These are phyloP conservation scores for Quercus mongolica DNA, from an alignment of 306 rosid genomes.

Conservation along the genomic window DNA sequence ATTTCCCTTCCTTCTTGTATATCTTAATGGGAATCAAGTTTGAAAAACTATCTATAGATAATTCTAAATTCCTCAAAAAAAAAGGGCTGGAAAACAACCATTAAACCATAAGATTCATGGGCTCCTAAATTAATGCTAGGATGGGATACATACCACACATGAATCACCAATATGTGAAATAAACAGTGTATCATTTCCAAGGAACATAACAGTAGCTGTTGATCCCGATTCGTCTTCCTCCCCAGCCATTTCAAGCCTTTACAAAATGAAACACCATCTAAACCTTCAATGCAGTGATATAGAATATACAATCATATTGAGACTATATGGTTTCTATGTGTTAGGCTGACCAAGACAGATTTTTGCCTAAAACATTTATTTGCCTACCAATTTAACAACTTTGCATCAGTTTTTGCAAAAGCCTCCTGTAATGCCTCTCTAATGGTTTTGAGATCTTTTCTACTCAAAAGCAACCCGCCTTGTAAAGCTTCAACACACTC, in stretches of 20 bases:
- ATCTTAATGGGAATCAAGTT: neutral
- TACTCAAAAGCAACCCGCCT: constrained; percentile 63
- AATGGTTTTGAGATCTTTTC: constrained; percentile 56
- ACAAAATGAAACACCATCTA: constrained; percentile 59
- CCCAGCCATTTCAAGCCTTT: constrained; percentile 77
- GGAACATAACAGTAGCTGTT: constrained; percentile 74
- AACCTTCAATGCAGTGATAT: constrained; percentile 43
- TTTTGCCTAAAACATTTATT: neutral
- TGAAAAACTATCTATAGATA: neutral
- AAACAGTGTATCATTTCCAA: constrained; percentile 58
- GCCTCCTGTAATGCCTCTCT: constrained; percentile 66
- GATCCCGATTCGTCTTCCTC: constrained; percentile 84
- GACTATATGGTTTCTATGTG: neutral
- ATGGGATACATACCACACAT: constrained; percentile 56
- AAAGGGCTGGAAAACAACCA: neutral
- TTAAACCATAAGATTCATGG: constrained; percentile 2
- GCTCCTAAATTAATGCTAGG: constrained; percentile 1
- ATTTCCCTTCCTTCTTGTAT: neutral
- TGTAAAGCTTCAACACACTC: constrained; percentile 76
- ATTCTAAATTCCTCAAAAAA: neutral
- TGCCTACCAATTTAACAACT: constrained; percentile 67
- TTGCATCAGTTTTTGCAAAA: constrained; percentile 62
- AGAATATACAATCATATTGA: constrained; percentile 30
- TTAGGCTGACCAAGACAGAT: neutral
- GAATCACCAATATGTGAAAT: constrained; percentile 93